Percentiles rank a stretch among this genome's conserved stretches.
phyloP scores from a whole-genome alignment of 495 filamentous ascomycete species.

The Sporormia fimetaria region DNA sequence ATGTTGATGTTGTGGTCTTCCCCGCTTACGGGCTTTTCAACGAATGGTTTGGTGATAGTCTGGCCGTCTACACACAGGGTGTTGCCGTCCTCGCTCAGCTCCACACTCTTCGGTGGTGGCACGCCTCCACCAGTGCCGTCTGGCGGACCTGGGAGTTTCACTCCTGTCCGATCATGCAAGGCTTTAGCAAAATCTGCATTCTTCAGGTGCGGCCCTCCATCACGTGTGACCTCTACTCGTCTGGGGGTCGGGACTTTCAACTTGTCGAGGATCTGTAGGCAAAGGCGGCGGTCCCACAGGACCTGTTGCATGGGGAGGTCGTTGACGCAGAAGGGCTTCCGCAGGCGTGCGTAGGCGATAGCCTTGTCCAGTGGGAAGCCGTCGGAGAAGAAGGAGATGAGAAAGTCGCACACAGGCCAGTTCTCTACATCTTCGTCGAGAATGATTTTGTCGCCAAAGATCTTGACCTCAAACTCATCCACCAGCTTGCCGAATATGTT shows the following conservation, averaged over 20 bases:
- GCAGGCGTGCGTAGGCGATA: slow-evolving; percentile 79
- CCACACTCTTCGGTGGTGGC: slow-evolving; percentile 50
- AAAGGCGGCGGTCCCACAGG: slow-evolving; percentile 88
- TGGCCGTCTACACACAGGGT: slow-evolving; percentile 76
- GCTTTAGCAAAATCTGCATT: slow-evolving; percentile 66
- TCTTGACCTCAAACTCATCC: slow-evolving; percentile 86
- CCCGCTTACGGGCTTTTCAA: slow-evolving; percentile 95
- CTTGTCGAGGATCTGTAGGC: slow-evolving; percentile 73
- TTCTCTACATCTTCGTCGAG: slow-evolving; percentile 72
- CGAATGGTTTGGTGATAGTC: slow-evolving; percentile 80
- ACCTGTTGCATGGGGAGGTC: slow-evolving; percentile 97
- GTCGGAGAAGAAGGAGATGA: slow-evolving; percentile 96
- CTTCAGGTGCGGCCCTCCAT: slow-evolving; percentile 74
- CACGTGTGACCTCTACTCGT: slow-evolving; percentile 84
- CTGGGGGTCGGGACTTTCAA: slow-evolving; percentile 81
- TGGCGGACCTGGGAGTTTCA: slow-evolving; percentile 64
- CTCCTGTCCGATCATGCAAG: slow-evolving; percentile 65
- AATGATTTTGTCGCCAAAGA: slow-evolving; percentile 98
- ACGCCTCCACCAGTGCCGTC: slow-evolving; percentile 58
- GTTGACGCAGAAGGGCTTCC: slow-evolving; percentile 95
- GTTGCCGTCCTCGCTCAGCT: slow-evolving; percentile 77
- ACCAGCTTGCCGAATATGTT: slow-evolving; percentile 91
- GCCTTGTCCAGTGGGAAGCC: slow-evolving; percentile 96
- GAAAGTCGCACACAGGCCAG: slow-evolving; percentile 66
- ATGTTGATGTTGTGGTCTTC: slow-evolving; percentile 99